Evolutionary conservation across 768 basidiomycete species (phyloP).

Genomic region (Tremella mesenterica): DNA sequence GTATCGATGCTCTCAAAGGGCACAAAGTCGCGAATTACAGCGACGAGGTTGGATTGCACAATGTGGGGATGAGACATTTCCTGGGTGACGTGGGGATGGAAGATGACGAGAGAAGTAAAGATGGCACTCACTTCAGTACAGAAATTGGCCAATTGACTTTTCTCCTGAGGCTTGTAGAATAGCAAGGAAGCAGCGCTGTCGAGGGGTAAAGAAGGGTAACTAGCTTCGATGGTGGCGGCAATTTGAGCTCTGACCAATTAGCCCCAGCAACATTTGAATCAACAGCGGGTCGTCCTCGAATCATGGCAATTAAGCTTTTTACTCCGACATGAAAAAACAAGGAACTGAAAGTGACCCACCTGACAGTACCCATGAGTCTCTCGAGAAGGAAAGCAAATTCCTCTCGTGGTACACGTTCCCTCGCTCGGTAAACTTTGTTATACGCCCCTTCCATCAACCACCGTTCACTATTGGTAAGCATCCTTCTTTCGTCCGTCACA

Average conservation of each 20-base stretch:
- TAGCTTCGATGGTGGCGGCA: slow-evolving; percentile 88
- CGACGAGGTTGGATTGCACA: too few species aligned
- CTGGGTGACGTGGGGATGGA: too few species aligned
- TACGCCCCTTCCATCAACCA: slow-evolving; percentile 99
- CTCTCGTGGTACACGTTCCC: slow-evolving; percentile 81
- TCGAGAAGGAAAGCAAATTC: slow-evolving; percentile 94
- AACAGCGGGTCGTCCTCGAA: slow-evolving; percentile 1
- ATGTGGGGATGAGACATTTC: too few species aligned
- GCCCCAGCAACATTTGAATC: too few species aligned
- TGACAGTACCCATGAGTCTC: slow-evolving; percentile 84
- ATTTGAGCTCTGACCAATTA: slow-evolving; percentile 60
- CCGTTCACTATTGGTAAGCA: slow-evolving; percentile 53
- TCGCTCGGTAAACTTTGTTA: slow-evolving; percentile 93
- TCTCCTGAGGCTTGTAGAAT: slow-evolving; percentile 79
- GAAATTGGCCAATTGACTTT: slow-evolving; percentile 55
- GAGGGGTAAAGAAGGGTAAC: slow-evolving; percentile 82
- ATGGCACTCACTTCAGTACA: slow-evolving; percentile 59
- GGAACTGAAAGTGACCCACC: slow-evolving; percentile 50
- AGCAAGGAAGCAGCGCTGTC: slow-evolving; percentile 82
- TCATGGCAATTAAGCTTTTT: not conserved
- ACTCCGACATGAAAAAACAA: not conserved
- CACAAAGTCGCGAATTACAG: too few species aligned
- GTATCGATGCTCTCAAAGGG: too few species aligned
- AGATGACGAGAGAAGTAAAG: not conserved
- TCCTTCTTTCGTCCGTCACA: not conserved